Percentiles rank a stretch among this genome's conserved stretches.
phyloP scores from a whole-genome alignment of 768 basidiomycete genomes.

The Serendipita sp. region DNA sequence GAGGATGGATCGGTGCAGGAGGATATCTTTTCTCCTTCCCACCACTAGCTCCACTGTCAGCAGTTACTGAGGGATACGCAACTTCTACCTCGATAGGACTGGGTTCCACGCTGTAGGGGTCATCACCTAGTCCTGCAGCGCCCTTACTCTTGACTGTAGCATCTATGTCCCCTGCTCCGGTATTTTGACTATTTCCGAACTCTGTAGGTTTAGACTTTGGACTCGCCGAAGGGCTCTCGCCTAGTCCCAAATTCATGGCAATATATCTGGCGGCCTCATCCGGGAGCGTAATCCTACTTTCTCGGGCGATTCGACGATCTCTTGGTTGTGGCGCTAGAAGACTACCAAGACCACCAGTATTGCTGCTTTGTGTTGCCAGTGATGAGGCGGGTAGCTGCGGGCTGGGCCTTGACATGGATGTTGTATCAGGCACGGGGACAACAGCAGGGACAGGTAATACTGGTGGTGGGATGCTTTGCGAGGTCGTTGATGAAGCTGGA shows the following conservation, averaged over 20 bases:
- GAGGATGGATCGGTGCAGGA: background rate
- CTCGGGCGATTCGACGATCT: slow-evolving; percentile 27
- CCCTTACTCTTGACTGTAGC: background rate
- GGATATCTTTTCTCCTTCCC: background rate
- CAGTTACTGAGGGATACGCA: background rate
- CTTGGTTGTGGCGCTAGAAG: slow-evolving; percentile 15
- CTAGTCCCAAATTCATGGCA: slow-evolving; percentile 30
- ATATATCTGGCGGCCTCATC: slow-evolving; percentile 66
- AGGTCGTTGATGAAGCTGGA: background rate
- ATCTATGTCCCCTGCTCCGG: background rate
- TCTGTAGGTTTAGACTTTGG: slow-evolving; percentile 18
- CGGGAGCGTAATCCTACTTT: slow-evolving; percentile 53
- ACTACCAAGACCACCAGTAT: background rate
- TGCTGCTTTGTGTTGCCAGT: slow-evolving; percentile 4
- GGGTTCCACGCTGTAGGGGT: background rate
- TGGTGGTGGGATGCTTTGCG: background rate
- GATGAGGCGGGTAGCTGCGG: slow-evolving; percentile 21
- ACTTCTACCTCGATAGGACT: background rate
- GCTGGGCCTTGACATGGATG: background rate
- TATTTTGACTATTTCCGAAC: background rate
- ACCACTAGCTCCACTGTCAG: background rate
- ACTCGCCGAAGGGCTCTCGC: slow-evolving; percentile 44
- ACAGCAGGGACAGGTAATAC: slow-evolving; percentile 11
- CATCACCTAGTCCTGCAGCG: background rate
- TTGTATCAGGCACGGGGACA: background rate